Evolutionary conservation across 2,329 filamentous ascomycete species (phyloP).

Genomic region (Sarocladium kiliense): DNA sequence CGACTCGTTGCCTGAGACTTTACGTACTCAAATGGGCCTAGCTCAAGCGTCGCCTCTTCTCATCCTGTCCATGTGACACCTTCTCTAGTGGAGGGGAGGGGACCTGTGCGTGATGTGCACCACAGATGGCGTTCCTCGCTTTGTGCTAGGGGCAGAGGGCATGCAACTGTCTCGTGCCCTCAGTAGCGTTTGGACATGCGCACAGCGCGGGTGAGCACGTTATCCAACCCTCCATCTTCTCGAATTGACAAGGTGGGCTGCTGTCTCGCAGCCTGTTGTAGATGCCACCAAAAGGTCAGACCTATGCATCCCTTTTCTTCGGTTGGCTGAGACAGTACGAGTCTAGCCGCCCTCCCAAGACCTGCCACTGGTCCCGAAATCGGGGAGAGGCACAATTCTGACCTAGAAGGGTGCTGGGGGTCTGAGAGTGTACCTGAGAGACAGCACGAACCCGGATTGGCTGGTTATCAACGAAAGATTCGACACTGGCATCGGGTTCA

Average conservation of each 20-base stretch:
- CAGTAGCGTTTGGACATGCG: not conserved
- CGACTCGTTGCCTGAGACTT: conserved; percentile 2
- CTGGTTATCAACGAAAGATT: not conserved
- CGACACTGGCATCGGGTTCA: not conserved
- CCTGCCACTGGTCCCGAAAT: not conserved
- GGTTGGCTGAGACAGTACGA: conserved; percentile 5
- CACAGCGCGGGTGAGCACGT: conserved; percentile 3
- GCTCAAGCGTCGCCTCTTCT: not conserved
- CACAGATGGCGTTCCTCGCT: not conserved
- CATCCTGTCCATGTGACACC: not conserved
- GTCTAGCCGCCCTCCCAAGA: conserved; percentile 2
- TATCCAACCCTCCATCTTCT: not conserved
- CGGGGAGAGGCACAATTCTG: not conserved
- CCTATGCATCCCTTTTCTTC: not conserved
- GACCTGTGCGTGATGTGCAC: not conserved
- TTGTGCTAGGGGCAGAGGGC: not conserved
- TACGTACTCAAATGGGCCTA: not conserved
- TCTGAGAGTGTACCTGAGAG: no score
- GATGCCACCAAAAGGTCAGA: not conserved
- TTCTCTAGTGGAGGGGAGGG: not conserved
- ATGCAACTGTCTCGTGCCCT: not conserved
- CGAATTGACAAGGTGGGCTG: not conserved
- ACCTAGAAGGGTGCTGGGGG: no score
- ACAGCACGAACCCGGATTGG: no score
- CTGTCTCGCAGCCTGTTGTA: not conserved